Evolutionary conservation across 768 basidiomycete genomes (phyloP).

Genomic region (Tulasnella sp.): DNA sequence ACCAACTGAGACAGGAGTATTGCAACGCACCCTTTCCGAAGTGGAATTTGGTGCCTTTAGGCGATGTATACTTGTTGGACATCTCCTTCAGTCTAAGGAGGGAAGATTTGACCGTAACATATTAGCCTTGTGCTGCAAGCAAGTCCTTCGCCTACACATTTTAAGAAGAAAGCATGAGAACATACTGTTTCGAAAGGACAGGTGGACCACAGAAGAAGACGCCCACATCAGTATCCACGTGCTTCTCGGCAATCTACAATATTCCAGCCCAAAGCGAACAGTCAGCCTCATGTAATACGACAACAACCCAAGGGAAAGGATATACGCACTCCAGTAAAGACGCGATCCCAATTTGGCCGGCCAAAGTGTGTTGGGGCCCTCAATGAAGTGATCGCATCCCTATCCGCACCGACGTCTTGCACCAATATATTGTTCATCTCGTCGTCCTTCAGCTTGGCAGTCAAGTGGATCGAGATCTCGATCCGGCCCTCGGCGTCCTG

Average conservation of each 20-base stretch:
- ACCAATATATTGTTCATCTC: conserved; percentile 91
- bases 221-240: conserved; percentile 80
- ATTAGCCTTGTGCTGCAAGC: no score
- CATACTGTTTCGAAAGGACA: conserved; percentile 43
- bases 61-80: conserved; percentile 29
- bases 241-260: conserved; percentile 65
- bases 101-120: no score
- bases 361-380: conserved; percentile 91
- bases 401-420: conserved; percentile 86
- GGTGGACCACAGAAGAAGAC: conserved; percentile 90
- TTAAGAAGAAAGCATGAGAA: neutral
- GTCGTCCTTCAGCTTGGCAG: conserved; percentile 81
- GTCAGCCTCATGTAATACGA: neutral
- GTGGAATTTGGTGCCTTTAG: conserved; percentile 25
- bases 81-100: conserved; percentile 24
- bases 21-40: conserved; percentile 25
- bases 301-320: neutral
- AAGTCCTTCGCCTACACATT: no score
- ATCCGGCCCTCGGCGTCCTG: conserved; percentile 78
- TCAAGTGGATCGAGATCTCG: conserved; percentile 55
- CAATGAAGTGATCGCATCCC: conserved; percentile 80
- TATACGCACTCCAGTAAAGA: conserved; percentile 36
- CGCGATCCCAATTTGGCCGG: conserved; percentile 73
- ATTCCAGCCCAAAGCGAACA: conserved; percentile 10
- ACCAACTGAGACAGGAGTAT: no score